Percentiles rank a stretch among this genome's conserved stretches.
Evolutionary conservation across 148 eudicot species (phyloP).

Genomic region (Silene latifolia): DNA sequence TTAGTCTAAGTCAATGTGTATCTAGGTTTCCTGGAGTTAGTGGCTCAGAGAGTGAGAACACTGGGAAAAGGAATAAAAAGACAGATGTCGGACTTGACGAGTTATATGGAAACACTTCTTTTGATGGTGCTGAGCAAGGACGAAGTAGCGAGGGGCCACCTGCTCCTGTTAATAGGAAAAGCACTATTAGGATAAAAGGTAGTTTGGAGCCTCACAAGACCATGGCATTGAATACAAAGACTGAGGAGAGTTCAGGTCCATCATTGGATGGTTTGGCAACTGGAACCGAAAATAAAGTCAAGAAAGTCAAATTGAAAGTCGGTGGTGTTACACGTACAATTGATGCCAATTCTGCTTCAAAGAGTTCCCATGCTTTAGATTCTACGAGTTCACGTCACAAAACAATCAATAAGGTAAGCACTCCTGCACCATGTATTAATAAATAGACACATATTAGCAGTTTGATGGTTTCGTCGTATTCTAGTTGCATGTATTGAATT

Average conservation of each 20-base stretch:
- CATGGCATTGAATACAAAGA: conserved; percentile 32
- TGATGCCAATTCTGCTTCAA: conserved; percentile 54
- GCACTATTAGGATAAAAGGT: conserved; percentile 30
- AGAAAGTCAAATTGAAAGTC: conserved; percentile 81
- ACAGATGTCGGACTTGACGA: conserved; percentile 43
- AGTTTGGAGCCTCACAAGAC: conserved; percentile 36
- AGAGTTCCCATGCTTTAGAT: conserved; percentile 38
- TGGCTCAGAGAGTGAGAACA: conserved; percentile 41
- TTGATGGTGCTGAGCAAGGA: conserved; percentile 25
- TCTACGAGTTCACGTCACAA: conserved; percentile 35
- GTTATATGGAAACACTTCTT: conserved; percentile 27
- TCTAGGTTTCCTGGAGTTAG: conserved; percentile 37
- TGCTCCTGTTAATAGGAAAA: conserved; percentile 39
- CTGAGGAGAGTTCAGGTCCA: conserved; percentile 32
- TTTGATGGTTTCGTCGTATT: not conserved
- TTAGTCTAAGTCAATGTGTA: conserved; percentile 67
- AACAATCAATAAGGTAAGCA: conserved; percentile 45
- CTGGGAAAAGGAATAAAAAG: conserved; percentile 39
- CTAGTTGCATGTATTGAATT: not conserved
- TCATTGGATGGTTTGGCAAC: conserved; percentile 34
- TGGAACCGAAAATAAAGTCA: conserved; percentile 51
- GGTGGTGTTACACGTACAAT: conserved; percentile 77
- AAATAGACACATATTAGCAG: not conserved
- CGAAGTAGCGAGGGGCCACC: conserved; percentile 40
- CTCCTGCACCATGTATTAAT: not conserved